Evolutionary conservation across 2,329 filamentous ascomycete species (phyloP).

Genomic region (Falciphora oryzae): DNA sequence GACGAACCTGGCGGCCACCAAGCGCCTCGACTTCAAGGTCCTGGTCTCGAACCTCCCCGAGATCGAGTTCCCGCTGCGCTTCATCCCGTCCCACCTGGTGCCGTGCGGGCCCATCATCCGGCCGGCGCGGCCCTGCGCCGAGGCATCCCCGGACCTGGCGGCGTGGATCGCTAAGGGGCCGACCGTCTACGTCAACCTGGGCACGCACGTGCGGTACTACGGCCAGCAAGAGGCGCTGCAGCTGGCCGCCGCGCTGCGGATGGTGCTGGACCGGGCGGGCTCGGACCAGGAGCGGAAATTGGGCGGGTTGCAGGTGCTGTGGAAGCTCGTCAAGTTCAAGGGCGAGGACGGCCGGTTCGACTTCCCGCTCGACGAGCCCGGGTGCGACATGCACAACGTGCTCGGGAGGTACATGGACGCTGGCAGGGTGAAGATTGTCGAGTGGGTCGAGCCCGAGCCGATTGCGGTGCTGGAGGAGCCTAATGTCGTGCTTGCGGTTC

Average conservation of each 20-base stretch:
- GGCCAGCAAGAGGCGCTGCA: constrained; percentile 28
- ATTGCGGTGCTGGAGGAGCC: constrained; percentile 30
- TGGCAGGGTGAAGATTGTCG: constrained; percentile 29
- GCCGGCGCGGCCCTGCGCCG: constrained; percentile 26
- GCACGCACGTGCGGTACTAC: constrained; percentile 29
- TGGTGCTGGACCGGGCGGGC: constrained; percentile 25
- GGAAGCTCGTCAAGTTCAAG: constrained; percentile 26
- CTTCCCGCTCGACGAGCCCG: constrained; percentile 4
- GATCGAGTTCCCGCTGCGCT: constrained; percentile 28
- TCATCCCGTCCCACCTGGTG: constrained; percentile 33
- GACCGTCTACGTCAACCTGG: constrained; percentile 44
- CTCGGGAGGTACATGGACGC: constrained; percentile 21
- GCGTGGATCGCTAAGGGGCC: constrained; percentile 35
- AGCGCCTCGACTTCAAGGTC: constrained; percentile 14
- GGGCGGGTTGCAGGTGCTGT: constrained; percentile 28
- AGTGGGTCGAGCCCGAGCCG: constrained; percentile 36
- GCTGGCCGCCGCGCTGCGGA: constrained; percentile 31
- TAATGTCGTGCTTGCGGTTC: constrained; percentile 32
- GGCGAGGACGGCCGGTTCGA: not conserved
- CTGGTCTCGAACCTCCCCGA: constrained; percentile 19
- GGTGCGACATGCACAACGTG: constrained; percentile 16
- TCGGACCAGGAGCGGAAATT: constrained; percentile 28
- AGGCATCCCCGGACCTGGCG: constrained; percentile 33
- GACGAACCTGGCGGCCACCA: constrained; percentile 14
- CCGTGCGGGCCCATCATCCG: constrained; percentile 42